Base-by-base conservation (phyloP, 345 rosid genomes). In the Euphorbia tirucalli region DNA sequence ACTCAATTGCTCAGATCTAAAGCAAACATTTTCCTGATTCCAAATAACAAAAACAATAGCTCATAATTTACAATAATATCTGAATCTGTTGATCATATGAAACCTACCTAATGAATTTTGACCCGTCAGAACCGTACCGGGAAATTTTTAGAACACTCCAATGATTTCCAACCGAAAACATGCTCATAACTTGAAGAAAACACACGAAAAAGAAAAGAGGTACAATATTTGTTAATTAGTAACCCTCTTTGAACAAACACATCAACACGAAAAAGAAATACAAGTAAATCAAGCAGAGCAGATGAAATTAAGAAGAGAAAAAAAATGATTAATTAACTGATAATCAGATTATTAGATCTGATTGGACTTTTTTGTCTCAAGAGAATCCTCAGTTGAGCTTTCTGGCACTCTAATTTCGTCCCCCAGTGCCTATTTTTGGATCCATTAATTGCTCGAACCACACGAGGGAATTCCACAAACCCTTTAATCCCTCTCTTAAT, bases 401-500 rank as follows among this genome's bases (percentile, higher is more conserved):
- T 93, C 64, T 90, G 97, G 37, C 90, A 85, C 78, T 93, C 97
- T 27, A 90, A 55, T 79, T 90, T 94, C 39, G 86, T 79, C n/a
- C 94, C 92, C 96, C 96, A 91, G 66, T 81, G 83, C 77, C 88
- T 82, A 64, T 84, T 76, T 70, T 81, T 91, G 9, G 94, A 84
- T 77, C 90, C 86, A 35, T 35, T 35, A 7, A 85, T 81, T 28
- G 94, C 86, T 83, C 93, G 80, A 67, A 91, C 84, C 30, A 85
- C 89, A 77, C 88, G 83, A 0, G 93, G 96, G 46, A 93, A 91
- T 74, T 92, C 97, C 2, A 90, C 96, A 37, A 88, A 88, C 73
- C 96, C 97, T 81, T 85, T 88, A 63, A 91, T 93, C 80, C 96
- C 98, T 85, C 90, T 73, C 84, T 77, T 91, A 68, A 88, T 90